phyloP scores from a whole-genome alignment of 2,329 filamentous ascomycete species.

The Trichoderma sp. region DNA sequence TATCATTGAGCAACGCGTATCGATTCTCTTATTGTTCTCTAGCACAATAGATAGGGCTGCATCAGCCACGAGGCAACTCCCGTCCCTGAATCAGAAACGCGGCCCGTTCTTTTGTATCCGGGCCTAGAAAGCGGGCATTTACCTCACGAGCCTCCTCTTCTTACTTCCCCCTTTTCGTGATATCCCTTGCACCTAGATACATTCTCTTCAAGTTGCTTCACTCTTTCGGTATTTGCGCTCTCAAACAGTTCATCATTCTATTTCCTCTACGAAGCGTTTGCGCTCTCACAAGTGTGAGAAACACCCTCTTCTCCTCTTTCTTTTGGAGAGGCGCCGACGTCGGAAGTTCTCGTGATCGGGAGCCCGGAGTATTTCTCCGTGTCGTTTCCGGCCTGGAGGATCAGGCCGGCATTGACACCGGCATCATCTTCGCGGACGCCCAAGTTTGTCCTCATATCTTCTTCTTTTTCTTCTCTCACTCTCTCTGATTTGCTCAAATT shows the following conservation, averaged over 20 bases:
- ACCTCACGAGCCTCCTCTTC: not conserved
- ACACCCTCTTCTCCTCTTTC: not conserved
- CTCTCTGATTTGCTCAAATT: not conserved
- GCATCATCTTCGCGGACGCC: not conserved
- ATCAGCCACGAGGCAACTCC: not conserved
- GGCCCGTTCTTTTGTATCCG: not conserved
- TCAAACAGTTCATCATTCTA: not conserved
- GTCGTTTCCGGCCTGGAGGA: not conserved
- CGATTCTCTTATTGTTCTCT: not conserved
- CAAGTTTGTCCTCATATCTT: not conserved
- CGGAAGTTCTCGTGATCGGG: constrained; percentile 2
- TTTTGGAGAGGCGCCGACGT: not conserved
- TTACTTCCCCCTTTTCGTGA: not conserved
- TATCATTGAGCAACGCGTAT: not conserved
- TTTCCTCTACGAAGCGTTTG: not conserved
- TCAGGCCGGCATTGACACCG: not conserved
- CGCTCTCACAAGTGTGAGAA: not conserved
- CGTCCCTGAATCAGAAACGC: constrained; percentile 10
- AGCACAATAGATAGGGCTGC: constrained; percentile 3
- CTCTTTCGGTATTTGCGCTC: not conserved
- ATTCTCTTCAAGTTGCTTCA: not conserved
- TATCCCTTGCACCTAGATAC: not conserved
- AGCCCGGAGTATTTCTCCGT: not conserved
- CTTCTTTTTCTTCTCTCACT: not conserved
- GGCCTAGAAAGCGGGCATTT: not conserved